These are phyloP conservation scores for Didymella lethalis DNA, from an alignment of 2,329 filamentous ascomycete species.

Conservation along the genomic window DNA sequence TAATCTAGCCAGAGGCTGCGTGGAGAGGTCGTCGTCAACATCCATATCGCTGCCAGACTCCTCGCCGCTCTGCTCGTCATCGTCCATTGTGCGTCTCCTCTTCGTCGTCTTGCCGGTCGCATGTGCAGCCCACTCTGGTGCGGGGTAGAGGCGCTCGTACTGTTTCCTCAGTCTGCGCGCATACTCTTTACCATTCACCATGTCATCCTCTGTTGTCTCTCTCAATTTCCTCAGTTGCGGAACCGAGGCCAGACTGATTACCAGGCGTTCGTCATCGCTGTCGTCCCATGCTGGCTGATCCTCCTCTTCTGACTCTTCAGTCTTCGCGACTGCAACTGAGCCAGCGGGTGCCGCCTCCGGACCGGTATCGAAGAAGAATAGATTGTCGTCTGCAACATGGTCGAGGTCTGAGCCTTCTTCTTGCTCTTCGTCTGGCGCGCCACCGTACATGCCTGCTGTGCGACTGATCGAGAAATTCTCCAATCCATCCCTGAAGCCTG, in stretches of 20 bases:
- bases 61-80: conserved; percentile 52
- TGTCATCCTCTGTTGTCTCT: conserved; percentile 80
- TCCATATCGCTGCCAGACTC: conserved; percentile 66
- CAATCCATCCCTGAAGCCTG: conserved; percentile 80
- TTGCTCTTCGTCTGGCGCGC: conserved; percentile 55
- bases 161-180: conserved; percentile 79
- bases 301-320: conserved; percentile 49
- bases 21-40: conserved; percentile 61
- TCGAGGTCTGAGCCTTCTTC: conserved; percentile 61
- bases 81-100: conserved; percentile 56
- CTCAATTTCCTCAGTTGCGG: conserved; percentile 83
- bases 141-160: conserved; percentile 69
- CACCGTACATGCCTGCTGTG: conserved; percentile 42
- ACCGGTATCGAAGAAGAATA: conserved; percentile 84
- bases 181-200: conserved; percentile 88
- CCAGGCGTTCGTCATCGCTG: conserved; percentile 90
- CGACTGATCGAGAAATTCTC: conserved; percentile 63
- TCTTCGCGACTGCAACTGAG: conserved; percentile 52
- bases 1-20: conserved; percentile 79
- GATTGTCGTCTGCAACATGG: conserved; percentile 77
- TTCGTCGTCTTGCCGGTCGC: conserved; percentile 55
- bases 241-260: conserved; percentile 80
- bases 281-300: conserved; percentile 81
- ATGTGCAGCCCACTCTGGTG: conserved; percentile 67
- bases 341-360: conserved; percentile 54